Percentiles rank a stretch among this genome's conserved stretches.
phyloP scores from a whole-genome alignment of 2,329 filamentous ascomycete species.

The Ceratocystis variospora region DNA sequence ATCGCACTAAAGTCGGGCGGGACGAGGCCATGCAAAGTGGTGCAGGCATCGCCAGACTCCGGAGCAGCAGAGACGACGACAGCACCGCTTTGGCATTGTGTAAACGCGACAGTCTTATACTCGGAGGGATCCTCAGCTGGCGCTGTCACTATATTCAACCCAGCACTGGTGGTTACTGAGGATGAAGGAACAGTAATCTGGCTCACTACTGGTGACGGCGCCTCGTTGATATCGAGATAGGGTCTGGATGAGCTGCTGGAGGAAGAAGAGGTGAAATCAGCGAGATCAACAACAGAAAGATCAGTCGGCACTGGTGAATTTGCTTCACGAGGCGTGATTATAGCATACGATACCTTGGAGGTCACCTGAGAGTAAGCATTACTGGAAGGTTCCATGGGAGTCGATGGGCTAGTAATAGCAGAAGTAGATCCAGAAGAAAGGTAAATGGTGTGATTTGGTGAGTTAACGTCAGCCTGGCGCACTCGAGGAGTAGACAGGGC shows the following conservation, averaged over 20 bases:
- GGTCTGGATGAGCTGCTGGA: not conserved
- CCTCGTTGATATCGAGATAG: conserved; percentile 13
- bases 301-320: not conserved
- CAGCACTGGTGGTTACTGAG: not conserved
- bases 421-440: not conserved
- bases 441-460: not conserved
- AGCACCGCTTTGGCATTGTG: conserved; percentile 12
- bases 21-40: conserved; percentile 13
- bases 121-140: conserved; percentile 7
- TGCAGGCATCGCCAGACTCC: not conserved
- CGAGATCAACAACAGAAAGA: conserved; percentile 16
- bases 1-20: conserved; percentile 9
- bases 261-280: conserved; percentile 4
- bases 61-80: not conserved
- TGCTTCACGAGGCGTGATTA: not conserved
- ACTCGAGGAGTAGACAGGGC: not conserved
- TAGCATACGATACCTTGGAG: conserved; percentile 9
- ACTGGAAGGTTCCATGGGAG: not conserved
- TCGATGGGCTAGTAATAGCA: not conserved
- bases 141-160: conserved; percentile 8
- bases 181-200: conserved; percentile 5
- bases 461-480: not conserved
- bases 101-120: conserved; percentile 16
- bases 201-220: not conserved
- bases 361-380: not conserved